phyloP scores from a whole-genome alignment of 805 yeast species.

The Barnettozyma salicaria region DNA sequence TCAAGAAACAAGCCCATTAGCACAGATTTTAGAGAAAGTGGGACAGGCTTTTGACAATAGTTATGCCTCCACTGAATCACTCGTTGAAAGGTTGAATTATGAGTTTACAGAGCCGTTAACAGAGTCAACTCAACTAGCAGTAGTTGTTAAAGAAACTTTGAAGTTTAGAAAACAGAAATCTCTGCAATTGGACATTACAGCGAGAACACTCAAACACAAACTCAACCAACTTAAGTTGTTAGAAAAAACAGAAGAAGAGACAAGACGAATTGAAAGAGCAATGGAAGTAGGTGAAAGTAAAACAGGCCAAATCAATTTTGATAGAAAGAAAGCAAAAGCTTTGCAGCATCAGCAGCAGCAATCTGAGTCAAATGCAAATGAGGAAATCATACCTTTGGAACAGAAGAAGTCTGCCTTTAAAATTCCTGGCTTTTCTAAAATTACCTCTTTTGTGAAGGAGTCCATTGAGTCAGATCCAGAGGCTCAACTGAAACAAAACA shows the following conservation, averaged over 20 bases:
- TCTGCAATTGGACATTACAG: conserved; percentile 38
- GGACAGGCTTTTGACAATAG: conserved; percentile 83
- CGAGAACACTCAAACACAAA: conserved; percentile 33
- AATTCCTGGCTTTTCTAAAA: conserved; percentile 46
- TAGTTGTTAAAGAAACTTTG: conserved; percentile 46
- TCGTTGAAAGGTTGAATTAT: conserved; percentile 47
- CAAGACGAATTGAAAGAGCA: conserved; percentile 35
- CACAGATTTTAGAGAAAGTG: conserved; percentile 60
- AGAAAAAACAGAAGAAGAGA: conserved; percentile 39
- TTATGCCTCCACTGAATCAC: conserved; percentile 43
- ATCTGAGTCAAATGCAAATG: not conserved
- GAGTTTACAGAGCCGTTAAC: conserved; percentile 64
- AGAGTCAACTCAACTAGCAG: conserved; percentile 62
- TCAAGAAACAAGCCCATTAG: conserved; percentile 37
- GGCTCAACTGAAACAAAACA: conserved; percentile 47
- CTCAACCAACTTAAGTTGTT: conserved; percentile 29
- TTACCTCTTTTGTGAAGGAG: conserved; percentile 49
- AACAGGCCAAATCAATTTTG: conserved; percentile 27
- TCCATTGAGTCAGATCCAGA: conserved; percentile 65
- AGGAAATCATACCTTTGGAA: conserved; percentile 16
- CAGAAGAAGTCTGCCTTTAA: conserved; percentile 37
- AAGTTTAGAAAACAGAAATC: conserved; percentile 50
- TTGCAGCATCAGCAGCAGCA: conserved; percentile 13
- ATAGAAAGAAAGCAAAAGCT: conserved; percentile 22
- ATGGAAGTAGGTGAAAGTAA: conserved; percentile 20